Evolutionary conservation across 495 filamentous ascomycete genomes (phyloP), one percentile per base, ranked within the genome.

Genomic region (Aspergillus egyptiacus): DNA sequence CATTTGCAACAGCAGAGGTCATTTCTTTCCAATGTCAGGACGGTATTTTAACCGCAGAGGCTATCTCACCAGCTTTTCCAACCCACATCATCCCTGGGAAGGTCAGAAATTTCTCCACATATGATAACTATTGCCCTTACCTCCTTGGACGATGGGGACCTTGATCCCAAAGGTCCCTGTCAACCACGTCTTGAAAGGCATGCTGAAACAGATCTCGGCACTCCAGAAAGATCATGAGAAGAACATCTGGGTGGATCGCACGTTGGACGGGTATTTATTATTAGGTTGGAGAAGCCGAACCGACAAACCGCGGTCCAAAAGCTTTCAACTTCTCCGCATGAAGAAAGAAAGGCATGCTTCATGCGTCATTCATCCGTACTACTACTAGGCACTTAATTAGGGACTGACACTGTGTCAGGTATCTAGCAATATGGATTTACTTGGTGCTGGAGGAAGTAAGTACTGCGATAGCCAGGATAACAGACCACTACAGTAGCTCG

Each of bases 121-220:
- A 25, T 6, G 23, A 19, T 6, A 3, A 32, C 17, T 33, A 23
- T 13, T n/a, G 28, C 22, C 5, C 28, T 45, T 33, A 34, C 27
- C 38, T 50, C 47, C 47, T 30, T 42, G 47, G 13, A 50, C 28
- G 38, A 50, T 50, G 5, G 38, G 37, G 31, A 42, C 28, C 22
- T 42, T 50, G 25, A 42, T 41, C 38, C 47, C 30, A 4, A 49
- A 25, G 38, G 47, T 50, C 17, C 43, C 37, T n/a, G 47, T 50
- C 38, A 42, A 35, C 37, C 38, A 42, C 20, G 30, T 42, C 1
- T 50, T 50, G 47, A 42, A 50, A 6, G 37, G 47, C 37, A 50
- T 50, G 14, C 18, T 15, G 23, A 13, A n/a, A 28, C 18, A 28
- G n/a, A n/a, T 47, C 9, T 18, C 8, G 18, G 30, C 11, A 20